Evolutionary conservation across 805 yeast genomes (phyloP), one percentile per base, ranked within the genome.

Genomic region (Schwanniomyces occidentalis): DNA sequence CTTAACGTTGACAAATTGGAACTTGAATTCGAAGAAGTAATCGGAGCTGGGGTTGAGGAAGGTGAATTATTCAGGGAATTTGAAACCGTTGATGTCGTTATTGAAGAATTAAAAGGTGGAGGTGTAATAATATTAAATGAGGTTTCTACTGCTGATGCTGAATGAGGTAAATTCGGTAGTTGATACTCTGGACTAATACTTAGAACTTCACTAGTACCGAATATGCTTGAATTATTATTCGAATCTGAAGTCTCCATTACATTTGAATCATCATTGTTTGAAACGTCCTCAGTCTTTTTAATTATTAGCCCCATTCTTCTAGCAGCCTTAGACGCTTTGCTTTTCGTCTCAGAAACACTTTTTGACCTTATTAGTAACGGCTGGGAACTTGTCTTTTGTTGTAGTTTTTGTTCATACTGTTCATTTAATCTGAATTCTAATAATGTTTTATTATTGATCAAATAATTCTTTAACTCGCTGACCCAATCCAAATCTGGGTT

Each of bases 281-380:
- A 9, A 1, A 35, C 15, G 9, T 56, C 65, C 6, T 54, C 59
- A 1, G 64, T 52, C 33, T 62, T 70, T 35, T 75, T 76, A 34
- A 77, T 74, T 24, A 84, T 78, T 35, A 84, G 73, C 0, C 90
- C 91, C 89, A 82, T 83, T 42, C 91, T 65, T 51, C 83, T 78
- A 0, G 86, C 77, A 4, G 87, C 85, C 36, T 79, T 71, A n/a
- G 84, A 72, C 6, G 80, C 65, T n/a, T 63, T 64, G 20, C 63
- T 62, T 38, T 71, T 74, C 2, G 76, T 43, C 12, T 61, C 63
- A 2, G 67, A 57, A 4, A 60, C 48, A 19, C 62, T 52, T 32
- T 59, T 48, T 2, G 62, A 50, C 23, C 71, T 42, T 2, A 56
- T 42, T 4, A 61, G 22, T 15, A 46, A 38, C 13, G 63, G 50